Evolutionary conservation across 139 green algal genomes (phyloP).

Genomic region (Chara braunii): DNA sequence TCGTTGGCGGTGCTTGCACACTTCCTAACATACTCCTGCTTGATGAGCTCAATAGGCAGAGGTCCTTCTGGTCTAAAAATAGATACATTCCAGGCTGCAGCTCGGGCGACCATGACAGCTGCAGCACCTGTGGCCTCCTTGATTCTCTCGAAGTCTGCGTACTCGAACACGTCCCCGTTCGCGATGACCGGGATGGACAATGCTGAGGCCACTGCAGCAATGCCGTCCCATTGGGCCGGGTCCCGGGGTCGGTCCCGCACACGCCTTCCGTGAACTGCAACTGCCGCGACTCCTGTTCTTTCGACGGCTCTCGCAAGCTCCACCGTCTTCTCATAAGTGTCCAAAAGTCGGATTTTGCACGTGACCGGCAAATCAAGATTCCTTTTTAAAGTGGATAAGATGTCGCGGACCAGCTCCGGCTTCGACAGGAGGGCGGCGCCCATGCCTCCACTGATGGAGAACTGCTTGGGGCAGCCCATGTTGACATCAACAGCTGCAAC

Average conservation of each 20-base stretch:
- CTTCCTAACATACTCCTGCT: conserved; percentile 16
- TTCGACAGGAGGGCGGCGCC: conserved; percentile 32
- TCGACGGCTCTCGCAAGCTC: conserved; percentile 35
- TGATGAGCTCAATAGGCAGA: neutral
- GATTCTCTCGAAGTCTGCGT: conserved; percentile 33
- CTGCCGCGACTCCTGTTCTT: conserved; percentile 20
- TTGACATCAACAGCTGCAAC: conserved; percentile 46
- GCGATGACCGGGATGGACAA: conserved; percentile 40
- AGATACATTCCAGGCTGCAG: conserved; percentile 39
- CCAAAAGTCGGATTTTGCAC: conserved; percentile 45
- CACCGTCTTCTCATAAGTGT: conserved; percentile 9
- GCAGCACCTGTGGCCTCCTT: conserved; percentile 22
- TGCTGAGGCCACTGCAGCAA: conserved; percentile 11
- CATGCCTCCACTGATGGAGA: conserved; percentile 36
- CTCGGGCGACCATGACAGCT: conserved; percentile 31
- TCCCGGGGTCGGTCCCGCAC: neutral
- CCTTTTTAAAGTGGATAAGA: conserved; percentile 34
- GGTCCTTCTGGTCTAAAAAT: conserved; percentile 35
- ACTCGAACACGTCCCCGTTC: conserved; percentile 41
- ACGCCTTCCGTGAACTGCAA: conserved; percentile 34
- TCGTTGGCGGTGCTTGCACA: conserved; percentile 21
- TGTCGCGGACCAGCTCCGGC: conserved; percentile 34
- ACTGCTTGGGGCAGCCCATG: conserved; percentile 47
- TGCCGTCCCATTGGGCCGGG: conserved; percentile 14
- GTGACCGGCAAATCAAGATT: conserved; percentile 39